Conservation (phyloP, 495 filamentous ascomycete genomes). For the Bacidia gigantensis region DNA sequence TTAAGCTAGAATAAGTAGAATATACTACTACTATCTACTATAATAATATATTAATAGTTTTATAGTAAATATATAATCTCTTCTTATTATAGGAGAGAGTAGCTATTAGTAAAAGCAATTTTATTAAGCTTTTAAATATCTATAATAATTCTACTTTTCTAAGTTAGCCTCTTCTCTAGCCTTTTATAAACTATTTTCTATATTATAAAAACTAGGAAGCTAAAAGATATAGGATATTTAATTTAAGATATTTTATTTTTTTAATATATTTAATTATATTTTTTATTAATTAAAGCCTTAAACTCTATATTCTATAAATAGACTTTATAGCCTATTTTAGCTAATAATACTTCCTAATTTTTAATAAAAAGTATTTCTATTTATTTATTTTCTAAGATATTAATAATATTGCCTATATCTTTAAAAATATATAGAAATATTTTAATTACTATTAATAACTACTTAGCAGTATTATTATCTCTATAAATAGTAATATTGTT, state of each 20-base stretch:
- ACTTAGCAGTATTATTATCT: background rate
- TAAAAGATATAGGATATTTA: background rate
- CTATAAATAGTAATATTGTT: conserved; percentile 2
- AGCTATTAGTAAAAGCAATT: conserved; percentile 3
- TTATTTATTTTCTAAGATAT: background rate
- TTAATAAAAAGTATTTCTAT: background rate
- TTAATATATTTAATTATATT: conserved; percentile 10
- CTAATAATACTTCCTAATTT: background rate
- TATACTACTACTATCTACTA: conserved; percentile 1
- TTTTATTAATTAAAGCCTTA: conserved; percentile 4
- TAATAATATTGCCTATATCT: background rate
- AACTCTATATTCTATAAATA: background rate
- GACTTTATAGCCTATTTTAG: background rate
- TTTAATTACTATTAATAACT: too few relatives aligned
- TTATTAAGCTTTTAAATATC: conserved; percentile 5
- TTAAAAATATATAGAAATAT: background rate
- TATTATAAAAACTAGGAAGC: background rate
- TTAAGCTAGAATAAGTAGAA: conserved; percentile 1
- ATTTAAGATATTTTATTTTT: background rate
- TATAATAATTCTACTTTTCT: conserved; percentile 2
- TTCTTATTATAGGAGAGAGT: background rate
- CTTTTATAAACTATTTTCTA: background rate
- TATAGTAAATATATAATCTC: conserved; percentile 5
- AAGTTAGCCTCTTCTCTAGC: conserved; percentile 4
- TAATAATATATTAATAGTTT: conserved; percentile 3